A percentile compares a stretch with the other conserved stretches of the same genome.
Conservation (phyloP, 805 yeast genomes). For the Candida easanensis region DNA sequence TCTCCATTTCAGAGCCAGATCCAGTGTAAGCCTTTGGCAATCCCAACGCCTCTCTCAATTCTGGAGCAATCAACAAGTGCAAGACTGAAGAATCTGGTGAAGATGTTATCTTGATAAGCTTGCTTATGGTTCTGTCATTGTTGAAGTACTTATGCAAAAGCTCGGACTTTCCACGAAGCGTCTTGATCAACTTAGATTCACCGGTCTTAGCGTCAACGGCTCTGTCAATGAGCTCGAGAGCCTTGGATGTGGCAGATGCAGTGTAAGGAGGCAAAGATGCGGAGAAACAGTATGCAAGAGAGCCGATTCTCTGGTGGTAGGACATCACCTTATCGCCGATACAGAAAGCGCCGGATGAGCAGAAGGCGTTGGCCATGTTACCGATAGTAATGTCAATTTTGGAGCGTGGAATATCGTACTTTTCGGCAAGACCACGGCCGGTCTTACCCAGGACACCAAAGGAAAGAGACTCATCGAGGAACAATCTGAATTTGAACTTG, state of each 20-base stretch:
- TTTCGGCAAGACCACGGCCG: slow-evolving; percentile 86
- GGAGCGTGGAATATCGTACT: slow-evolving; percentile 59
- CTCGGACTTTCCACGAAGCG: slow-evolving; percentile 39
- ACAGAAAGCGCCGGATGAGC: slow-evolving; percentile 91
- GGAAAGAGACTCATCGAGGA: slow-evolving; percentile 84
- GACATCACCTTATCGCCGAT: slow-evolving; percentile 83
- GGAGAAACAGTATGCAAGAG: slow-evolving; percentile 87
- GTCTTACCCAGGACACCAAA: slow-evolving; percentile 81
- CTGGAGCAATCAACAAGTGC: slow-evolving; percentile 57
- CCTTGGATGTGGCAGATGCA: slow-evolving; percentile 61
- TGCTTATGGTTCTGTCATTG: slow-evolving; percentile 34
- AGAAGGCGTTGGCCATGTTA: slow-evolving; percentile 76
- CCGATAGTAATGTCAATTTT: slow-evolving; percentile 81
- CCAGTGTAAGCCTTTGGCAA: slow-evolving; percentile 42
- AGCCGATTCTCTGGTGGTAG: slow-evolving; percentile 87
- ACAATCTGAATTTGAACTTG: slow-evolving; percentile 79
- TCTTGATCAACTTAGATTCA: slow-evolving; percentile 32
- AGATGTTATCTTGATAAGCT: slow-evolving; percentile 53
- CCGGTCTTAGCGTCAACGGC: slow-evolving; percentile 36
- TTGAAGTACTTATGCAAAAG: slow-evolving; percentile 39
- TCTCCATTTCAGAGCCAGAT: slow-evolving; percentile 24
- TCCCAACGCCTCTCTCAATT: slow-evolving; percentile 39
- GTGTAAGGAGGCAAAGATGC: slow-evolving; percentile 94
- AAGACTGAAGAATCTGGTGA: slow-evolving; percentile 60
- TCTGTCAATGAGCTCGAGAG: slow-evolving; percentile 47